Percentiles rank a stretch among this genome's conserved stretches.
Conservation (phyloP, 345 rosid species). For the Noccaea caerulescens region DNA sequence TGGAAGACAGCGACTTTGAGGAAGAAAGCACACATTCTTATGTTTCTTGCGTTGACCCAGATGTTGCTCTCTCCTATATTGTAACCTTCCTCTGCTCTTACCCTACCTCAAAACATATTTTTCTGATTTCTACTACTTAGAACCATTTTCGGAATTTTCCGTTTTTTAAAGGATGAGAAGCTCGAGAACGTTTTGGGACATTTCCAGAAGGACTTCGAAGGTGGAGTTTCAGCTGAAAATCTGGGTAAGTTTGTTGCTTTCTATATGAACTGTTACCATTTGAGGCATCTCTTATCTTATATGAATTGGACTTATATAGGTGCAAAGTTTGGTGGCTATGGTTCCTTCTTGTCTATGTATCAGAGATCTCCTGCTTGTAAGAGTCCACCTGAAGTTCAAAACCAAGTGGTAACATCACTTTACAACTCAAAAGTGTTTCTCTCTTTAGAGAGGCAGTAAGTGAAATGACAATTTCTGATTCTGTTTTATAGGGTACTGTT, state of each 20-base stretch:
- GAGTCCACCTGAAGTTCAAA: slow-evolving; percentile 38
- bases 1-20: slow-evolving; percentile 66
- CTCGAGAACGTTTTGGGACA: slow-evolving; percentile 69
- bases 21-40: slow-evolving; percentile 68
- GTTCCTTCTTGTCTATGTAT: slow-evolving; percentile 46
- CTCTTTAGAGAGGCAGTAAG: slow-evolving; percentile 16
- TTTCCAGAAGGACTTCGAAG: slow-evolving; percentile 82
- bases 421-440: neutral
- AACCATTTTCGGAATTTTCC: neutral
- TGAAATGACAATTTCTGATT: slow-evolving; percentile 21
- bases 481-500: slow-evolving; percentile 55
- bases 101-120: neutral
- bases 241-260: slow-evolving; percentile 52
- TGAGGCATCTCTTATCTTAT: slow-evolving; percentile 16
- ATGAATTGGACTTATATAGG: slow-evolving; percentile 42
- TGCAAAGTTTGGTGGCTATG: slow-evolving; percentile 49
- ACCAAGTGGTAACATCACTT: slow-evolving; percentile 46
- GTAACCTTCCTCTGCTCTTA: slow-evolving; percentile 48
- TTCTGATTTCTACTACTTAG: slow-evolving; percentile 26
- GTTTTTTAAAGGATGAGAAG: slow-evolving; percentile 58
- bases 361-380: slow-evolving; percentile 45
- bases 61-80: slow-evolving; percentile 73
- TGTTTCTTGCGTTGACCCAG: slow-evolving; percentile 69
- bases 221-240: slow-evolving; percentile 78
- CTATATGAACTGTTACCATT: slow-evolving; percentile 6